Base-by-base conservation (phyloP, 371 early-diverging fungal species). In the Apophysomyces sp. region DNA sequence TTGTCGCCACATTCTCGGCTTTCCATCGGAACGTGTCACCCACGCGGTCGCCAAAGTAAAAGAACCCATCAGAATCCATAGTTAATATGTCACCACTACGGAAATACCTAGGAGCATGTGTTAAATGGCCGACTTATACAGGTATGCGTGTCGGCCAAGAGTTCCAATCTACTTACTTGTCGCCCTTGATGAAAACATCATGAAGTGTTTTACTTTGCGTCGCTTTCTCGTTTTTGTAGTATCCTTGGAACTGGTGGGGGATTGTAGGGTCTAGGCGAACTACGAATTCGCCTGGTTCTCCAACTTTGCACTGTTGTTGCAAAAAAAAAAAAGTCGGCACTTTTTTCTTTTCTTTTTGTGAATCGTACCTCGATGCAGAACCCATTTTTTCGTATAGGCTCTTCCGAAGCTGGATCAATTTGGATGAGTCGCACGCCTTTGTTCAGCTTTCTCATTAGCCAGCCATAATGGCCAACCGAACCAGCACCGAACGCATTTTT, bases 1-100 rank as follows among this genome's bases (percentile, higher is more conserved):
- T 76, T 12, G 89, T 86, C 12, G 86, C 76, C 13, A 89, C 88
- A 55, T 89, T 89, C 65, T 89, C 89, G 5, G 84, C 88, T 89
- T 88, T 28, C 34, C 34, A 34, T 34, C 87, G 73, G 72, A 88
- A 89, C 0, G 89, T 85, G 34, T 90, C 90, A 3, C 89, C 90
- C 16, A 83, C 67, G n/a, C 90, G 83, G 52, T 89, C 89, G 4
- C 80, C 82, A 74, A 90, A 89, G 71, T 85, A 87, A 34, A 34
- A 34, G 34, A 34, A 34, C 13, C 34, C 89, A 13, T 82, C 75
- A 7, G 57, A 51, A 59, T 83, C 83, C 30, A 68, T 71, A 27
- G 68, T 76, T 13, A 91, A 61, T 15, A 92, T 68, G 62, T 92
- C 92, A 9, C 92, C 92, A 37, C 86, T 81, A 29, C 88, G 79